Evolutionary conservation across 1,139 yeast genomes (phyloP), one percentile per base, ranked within the genome.

Genomic region (Meyerozyma guilliermondii): DNA sequence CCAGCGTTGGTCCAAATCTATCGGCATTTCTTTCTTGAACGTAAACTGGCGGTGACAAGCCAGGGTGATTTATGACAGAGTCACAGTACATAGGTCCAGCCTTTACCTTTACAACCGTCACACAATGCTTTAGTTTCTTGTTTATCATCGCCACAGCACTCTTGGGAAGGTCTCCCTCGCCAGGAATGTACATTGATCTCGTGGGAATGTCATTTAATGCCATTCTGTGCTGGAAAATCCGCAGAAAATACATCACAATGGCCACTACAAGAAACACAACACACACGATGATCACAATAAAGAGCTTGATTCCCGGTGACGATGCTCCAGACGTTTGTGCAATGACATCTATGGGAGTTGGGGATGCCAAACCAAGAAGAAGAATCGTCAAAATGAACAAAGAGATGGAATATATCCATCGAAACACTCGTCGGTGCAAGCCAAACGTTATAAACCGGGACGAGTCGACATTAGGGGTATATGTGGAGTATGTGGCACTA

Each of bases 121-220:
- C 43, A 62, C 71, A 87, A 63, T 51, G 71, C 58, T 26, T 60
- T 54, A 60, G 76, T 59, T 53, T 79, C 66, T 42, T 58, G 51
- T 46, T 73, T 50, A 52, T 60, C 62, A 62, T 42, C 43, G 55
- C 44, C 63, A 71, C 59, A 62, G 76, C 64, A 26, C 65, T 64
- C 16, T 58, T 56, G 0, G 92, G 88, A 41, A 86, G 65, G 58
- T 87, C 96, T 34, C 72, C 74, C 20, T 74, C 67, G 22, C 81
- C 77, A 0, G 95, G 94, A 17, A 88, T 71, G 58, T 87, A 88
- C 18, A 66, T 61, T 8, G 74, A 63, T 39, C 79, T 68, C 46
- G 80, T 71, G 0, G 97, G 97, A 16, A 89, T 85, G 50, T 84
- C 94, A 45, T 80, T 79, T 52, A 89, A 59, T 23, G 83, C 66